phyloP scores from a whole-genome alignment of 2,329 filamentous ascomycete genomes.

The Fusarium transvaalense region DNA sequence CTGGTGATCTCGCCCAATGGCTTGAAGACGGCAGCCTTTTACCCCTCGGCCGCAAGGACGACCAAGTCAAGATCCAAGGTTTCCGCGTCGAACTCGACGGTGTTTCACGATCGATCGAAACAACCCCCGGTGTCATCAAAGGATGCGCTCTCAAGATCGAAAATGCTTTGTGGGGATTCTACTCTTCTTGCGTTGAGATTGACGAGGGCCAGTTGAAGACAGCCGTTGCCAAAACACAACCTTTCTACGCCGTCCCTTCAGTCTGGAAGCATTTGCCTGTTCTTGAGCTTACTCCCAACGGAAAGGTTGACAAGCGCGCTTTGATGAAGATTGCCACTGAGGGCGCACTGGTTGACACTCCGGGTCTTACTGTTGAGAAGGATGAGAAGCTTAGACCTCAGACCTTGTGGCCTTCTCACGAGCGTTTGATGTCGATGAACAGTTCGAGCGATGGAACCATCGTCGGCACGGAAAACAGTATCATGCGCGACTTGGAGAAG shows the following conservation, averaged over 20 bases:
- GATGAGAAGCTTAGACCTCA: slow-evolving; percentile 5
- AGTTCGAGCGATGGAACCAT: slow-evolving; percentile 13
- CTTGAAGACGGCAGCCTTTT: slow-evolving; percentile 31
- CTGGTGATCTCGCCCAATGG: slow-evolving; percentile 32
- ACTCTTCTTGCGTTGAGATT: slow-evolving; percentile 19
- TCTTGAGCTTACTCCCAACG: slow-evolving; percentile 34
- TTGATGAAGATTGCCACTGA: slow-evolving; percentile 18
- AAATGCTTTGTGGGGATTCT: slow-evolving; percentile 20
- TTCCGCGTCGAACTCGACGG: slow-evolving; percentile 29
- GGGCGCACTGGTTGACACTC: rapidly evolving
- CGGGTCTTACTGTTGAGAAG: neutral
- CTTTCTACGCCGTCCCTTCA: slow-evolving; percentile 32
- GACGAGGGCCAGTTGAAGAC: slow-evolving; percentile 21
- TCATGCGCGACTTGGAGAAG: slow-evolving; percentile 21
- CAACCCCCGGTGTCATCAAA: slow-evolving; percentile 7
- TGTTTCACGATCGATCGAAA: slow-evolving; percentile 23
- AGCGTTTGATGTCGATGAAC: slow-evolving; percentile 2
- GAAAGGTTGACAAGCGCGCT: slow-evolving; percentile 28
- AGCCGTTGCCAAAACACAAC: slow-evolving; percentile 13
- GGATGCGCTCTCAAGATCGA: slow-evolving; percentile 29
- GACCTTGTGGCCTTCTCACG: slow-evolving; percentile 16
- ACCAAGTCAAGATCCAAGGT: slow-evolving; percentile 36
- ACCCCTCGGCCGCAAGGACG: slow-evolving; percentile 36
- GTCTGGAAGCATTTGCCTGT: slow-evolving; percentile 24
- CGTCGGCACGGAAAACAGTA: neutral